Conservation (phyloP, 192 early-diverging fungal species). For the Coemansia sp. region DNA sequence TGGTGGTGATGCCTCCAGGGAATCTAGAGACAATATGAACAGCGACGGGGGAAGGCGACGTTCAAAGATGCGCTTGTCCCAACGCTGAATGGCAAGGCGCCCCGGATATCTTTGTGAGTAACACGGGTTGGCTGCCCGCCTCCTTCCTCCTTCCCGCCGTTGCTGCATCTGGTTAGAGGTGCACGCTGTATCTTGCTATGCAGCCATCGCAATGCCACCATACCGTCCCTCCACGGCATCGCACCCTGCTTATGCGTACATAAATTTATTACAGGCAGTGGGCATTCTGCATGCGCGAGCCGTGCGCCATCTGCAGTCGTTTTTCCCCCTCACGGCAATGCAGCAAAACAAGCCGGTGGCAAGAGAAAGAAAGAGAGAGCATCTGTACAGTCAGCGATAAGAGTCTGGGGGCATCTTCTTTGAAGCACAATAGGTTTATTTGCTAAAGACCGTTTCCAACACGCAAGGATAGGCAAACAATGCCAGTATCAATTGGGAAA, state of each 20-base stretch:
- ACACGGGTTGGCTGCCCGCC: neutral
- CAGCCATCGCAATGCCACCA: neutral
- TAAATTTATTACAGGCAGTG: slow-evolving; percentile 8
- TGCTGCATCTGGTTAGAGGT: slow-evolving; percentile 4
- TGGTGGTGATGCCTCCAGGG: neutral
- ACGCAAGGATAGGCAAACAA: neutral
- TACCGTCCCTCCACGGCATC: slow-evolving; percentile 1
- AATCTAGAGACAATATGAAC: neutral
- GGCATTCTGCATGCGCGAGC: slow-evolving; percentile 10
- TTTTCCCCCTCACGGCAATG: neutral
- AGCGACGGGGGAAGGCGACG: neutral
- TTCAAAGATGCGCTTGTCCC: slow-evolving; percentile 4
- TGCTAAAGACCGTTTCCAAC: neutral
- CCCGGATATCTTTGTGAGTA: slow-evolving; percentile 2
- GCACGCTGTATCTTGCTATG: neutral
- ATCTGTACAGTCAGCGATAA: slow-evolving; percentile 10
- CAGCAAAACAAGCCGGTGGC: neutral
- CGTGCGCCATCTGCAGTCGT: slow-evolving; percentile 11
- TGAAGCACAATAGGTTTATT: slow-evolving; percentile 4
- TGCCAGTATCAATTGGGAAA: neutral
- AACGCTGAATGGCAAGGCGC: neutral
- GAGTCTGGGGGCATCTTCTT: neutral
- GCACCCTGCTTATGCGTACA: slow-evolving; percentile 11
- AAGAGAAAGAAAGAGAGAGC: neutral
- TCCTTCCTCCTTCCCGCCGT: neutral